Percentiles rank a stretch among this genome's conserved stretches.
Evolutionary conservation across 2,329 filamentous ascomycete genomes (phyloP).

Genomic region (Colletotrichum costaricense): DNA sequence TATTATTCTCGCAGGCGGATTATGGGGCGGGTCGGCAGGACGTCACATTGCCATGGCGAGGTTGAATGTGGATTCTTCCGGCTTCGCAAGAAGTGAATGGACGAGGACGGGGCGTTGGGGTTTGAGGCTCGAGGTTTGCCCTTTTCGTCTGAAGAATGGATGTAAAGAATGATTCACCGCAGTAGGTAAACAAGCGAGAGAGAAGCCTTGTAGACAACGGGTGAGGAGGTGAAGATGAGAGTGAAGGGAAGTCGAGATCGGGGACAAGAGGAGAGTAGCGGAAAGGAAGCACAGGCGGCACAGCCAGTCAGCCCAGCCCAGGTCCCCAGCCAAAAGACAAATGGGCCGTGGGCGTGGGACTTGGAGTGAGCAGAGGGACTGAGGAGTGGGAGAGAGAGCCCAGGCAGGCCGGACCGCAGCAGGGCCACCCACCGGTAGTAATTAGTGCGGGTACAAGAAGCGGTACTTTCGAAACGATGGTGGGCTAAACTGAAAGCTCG

Average conservation of each 20-base stretch:
- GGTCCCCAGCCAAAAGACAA: constrained; percentile 20
- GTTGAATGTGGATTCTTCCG: constrained; percentile 11
- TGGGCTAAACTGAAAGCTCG: background rate
- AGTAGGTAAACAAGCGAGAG: constrained; percentile 2
- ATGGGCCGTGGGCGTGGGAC: constrained; percentile 22
- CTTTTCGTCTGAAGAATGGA: constrained; percentile 5
- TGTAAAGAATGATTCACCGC: background rate
- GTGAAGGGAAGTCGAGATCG: constrained; percentile 26
- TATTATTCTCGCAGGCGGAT: constrained; percentile 30
- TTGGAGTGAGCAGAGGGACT: constrained; percentile 11
- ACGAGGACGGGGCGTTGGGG: background rate
- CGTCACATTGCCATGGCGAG: constrained; percentile 34
- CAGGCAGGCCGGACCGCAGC: constrained; percentile 31
- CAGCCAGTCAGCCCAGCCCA: constrained; percentile 33
- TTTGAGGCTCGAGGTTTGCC: background rate
- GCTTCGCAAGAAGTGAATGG: constrained; percentile 22
- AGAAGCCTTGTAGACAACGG: constrained; percentile 14
- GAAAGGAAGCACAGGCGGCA: constrained; percentile 9
- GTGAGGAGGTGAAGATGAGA: constrained; percentile 18
- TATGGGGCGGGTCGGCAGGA: constrained; percentile 34
- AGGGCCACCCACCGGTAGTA: constrained; percentile 28
- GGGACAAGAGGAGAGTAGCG: constrained; percentile 26
- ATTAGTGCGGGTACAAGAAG: background rate
- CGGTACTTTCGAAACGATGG: constrained; percentile 1
- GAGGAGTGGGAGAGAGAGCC: constrained; percentile 8